A percentile compares a stretch with the other conserved stretches of the same genome.
These are phyloP conservation scores for Gnomoniopsis sp. DNA, from an alignment of 2,329 filamentous ascomycete genomes.

Conservation along the genomic window DNA sequence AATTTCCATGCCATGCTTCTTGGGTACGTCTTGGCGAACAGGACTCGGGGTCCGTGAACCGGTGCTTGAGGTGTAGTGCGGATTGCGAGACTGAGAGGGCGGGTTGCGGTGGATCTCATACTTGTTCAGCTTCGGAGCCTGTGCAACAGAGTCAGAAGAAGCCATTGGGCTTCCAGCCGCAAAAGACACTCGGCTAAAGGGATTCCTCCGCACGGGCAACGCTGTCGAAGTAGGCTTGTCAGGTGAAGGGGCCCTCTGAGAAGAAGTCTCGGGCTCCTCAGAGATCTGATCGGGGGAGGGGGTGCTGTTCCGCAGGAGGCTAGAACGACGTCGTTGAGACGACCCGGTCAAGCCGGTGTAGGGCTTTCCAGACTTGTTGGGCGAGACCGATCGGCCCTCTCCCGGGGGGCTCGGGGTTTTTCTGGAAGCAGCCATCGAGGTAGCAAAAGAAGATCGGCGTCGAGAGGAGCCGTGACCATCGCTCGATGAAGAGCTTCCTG, in stretches of 20 bases:
- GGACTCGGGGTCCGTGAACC: conserved; percentile 30
- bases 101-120: conserved; percentile 78
- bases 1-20: conserved; percentile 78
- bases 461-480: conserved; percentile 35
- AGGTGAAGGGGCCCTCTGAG: conserved; percentile 23
- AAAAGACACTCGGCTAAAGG: conserved; percentile 60
- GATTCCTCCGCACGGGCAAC: conserved; percentile 60
- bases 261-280: conserved; percentile 70
- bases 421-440: conserved; percentile 12
- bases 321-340: conserved; percentile 56
- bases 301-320: conserved; percentile 64
- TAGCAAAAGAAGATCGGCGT: conserved; percentile 24
- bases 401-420: conserved; percentile 17
- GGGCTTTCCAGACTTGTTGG: conserved; percentile 31
- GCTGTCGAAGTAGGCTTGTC: conserved; percentile 33
- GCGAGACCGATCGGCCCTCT: conserved; percentile 31
- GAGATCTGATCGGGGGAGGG: conserved; percentile 82
- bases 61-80: conserved; percentile 71
- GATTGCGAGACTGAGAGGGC: conserved; percentile 77
- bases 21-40: conserved; percentile 44
- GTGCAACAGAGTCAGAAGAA: conserved; percentile 32
- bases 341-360: conserved; percentile 38
- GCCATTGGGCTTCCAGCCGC: conserved; percentile 38
- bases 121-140: conserved; percentile 39
- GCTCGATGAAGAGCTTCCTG: conserved; percentile 50